A percentile compares a stretch with the other conserved stretches of the same genome.
phyloP scores from a whole-genome alignment of 1,284 basidiomycete genomes.

The Boletellus deceptivus region DNA sequence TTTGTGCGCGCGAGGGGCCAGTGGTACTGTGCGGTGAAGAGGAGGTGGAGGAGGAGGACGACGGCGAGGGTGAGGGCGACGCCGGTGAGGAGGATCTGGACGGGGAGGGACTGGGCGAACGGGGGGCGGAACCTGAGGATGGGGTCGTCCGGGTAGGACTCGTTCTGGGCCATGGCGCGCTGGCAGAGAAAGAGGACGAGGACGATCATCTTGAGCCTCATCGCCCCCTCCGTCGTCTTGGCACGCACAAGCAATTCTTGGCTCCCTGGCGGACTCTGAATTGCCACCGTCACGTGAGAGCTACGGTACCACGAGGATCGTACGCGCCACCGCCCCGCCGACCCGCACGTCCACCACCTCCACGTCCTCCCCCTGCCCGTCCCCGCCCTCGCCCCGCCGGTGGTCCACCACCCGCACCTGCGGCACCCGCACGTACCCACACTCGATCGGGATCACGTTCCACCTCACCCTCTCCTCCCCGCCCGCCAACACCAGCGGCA shows the following conservation, averaged over 20 bases:
- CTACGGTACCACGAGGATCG: constrained; percentile 21
- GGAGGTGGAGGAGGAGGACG: constrained; percentile 88
- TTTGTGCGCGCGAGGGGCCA: constrained; percentile 92
- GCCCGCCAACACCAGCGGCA: constrained; percentile 69
- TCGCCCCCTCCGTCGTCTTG: no score
- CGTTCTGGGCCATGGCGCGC: constrained; percentile 21
- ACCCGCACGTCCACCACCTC: constrained; percentile 54
- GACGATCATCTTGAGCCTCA: no score
- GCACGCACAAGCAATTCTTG: no score
- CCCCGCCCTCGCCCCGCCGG: constrained; percentile 33
- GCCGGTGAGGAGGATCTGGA: constrained; percentile 87
- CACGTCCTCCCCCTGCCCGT: constrained; percentile 30
- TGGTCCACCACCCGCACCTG: constrained; percentile 57
- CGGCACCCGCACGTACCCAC: constrained; percentile 61
- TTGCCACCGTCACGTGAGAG: background rate
- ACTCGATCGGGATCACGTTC: constrained; percentile 69
- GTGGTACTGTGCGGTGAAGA: constrained; percentile 96
- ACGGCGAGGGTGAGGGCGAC: constrained; percentile 84
- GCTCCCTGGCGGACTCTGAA: background rate
- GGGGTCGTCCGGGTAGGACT: constrained; percentile 51
- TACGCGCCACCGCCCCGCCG: constrained; percentile 18
- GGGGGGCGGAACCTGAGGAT: constrained; percentile 73
- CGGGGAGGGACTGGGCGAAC: constrained; percentile 85
- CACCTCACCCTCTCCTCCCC: constrained; percentile 62
- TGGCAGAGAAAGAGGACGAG: constrained; percentile 4